These are phyloP conservation scores for Calonectria montana DNA, from an alignment of 2,329 filamentous ascomycete species.

Conservation along the genomic window DNA sequence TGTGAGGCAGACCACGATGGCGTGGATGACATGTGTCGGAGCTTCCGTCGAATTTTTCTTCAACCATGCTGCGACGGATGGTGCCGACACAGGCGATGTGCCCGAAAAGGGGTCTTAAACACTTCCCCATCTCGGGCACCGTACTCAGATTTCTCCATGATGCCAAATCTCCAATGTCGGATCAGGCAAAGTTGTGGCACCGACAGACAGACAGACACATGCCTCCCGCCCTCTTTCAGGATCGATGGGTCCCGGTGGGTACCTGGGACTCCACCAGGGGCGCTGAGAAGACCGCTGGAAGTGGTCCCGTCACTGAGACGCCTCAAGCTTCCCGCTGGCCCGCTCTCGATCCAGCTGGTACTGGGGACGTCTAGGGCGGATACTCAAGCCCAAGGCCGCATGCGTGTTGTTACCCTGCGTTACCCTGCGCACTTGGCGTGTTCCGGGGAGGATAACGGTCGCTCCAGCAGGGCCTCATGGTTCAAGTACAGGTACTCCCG, in stretches of 20 bases:
- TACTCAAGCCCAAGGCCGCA: slow-evolving; percentile 1
- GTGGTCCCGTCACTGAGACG: slow-evolving; percentile 2
- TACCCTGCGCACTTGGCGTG: slow-evolving; percentile 7
- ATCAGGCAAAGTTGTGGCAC: neutral
- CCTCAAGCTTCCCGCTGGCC: slow-evolving; percentile 24
- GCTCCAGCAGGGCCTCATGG: neutral
- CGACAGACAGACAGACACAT: neutral
- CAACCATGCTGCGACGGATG: neutral
- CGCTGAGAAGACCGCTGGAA: slow-evolving; percentile 28
- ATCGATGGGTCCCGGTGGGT: neutral
- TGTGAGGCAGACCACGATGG: slow-evolving; percentile 14
- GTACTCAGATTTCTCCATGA: slow-evolving; percentile 1
- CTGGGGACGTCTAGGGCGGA: neutral
- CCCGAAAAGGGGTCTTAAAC: neutral
- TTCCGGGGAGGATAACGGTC: slow-evolving; percentile 8
- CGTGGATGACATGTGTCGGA: slow-evolving; percentile 24
- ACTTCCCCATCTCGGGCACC: neutral
- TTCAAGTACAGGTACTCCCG: neutral
- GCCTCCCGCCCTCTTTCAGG: neutral
- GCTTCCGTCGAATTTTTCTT: neutral
- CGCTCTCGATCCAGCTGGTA: neutral
- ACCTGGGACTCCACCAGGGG: neutral
- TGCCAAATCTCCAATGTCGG: slow-evolving; percentile 1
- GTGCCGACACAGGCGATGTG: neutral
- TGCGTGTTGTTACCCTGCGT: neutral